These are phyloP conservation scores for Zanthoxylum bungeanum DNA, from an alignment of 345 rosid species.

Conservation along the genomic window DNA sequence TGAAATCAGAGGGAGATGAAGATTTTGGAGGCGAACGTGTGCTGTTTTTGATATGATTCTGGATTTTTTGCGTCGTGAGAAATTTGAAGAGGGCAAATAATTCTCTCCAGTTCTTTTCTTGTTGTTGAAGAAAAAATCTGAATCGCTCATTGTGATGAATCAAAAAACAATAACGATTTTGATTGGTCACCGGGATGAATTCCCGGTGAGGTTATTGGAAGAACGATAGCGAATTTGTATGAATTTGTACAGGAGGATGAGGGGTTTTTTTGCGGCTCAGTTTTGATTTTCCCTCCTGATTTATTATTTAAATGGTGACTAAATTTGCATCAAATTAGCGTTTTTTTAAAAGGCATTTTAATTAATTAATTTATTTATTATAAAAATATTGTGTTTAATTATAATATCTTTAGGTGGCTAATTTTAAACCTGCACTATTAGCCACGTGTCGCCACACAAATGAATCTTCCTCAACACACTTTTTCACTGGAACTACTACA, in stretches of 20 bases:
- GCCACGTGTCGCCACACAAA: too few relatives aligned
- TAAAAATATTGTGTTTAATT: too few relatives aligned
- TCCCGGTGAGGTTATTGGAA: not conserved
- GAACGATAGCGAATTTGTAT: not conserved
- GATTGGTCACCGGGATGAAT: not conserved
- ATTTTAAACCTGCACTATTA: too few relatives aligned
- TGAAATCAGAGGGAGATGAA: slow-evolving; percentile 54
- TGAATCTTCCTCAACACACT: too few relatives aligned
- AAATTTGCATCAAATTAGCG: too few relatives aligned
- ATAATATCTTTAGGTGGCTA: too few relatives aligned
- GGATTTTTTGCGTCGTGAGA: slow-evolving; percentile 23
- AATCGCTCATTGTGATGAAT: slow-evolving; percentile 18
- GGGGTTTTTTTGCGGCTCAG: not conserved
- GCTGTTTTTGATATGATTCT: slow-evolving; percentile 38
- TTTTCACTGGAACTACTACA: too few relatives aligned
- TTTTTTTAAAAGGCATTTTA: too few relatives aligned
- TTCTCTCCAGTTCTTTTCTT: slow-evolving; percentile 16
- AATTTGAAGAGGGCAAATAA: not conserved
- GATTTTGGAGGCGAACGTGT: slow-evolving; percentile 33
- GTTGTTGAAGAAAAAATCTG: slow-evolving; percentile 12
- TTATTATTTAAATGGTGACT: not conserved
- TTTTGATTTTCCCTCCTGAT: slow-evolving; percentile 5
- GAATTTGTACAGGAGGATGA: not conserved
- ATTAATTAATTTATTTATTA: too few relatives aligned
- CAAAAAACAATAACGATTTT: not conserved